Evolutionary conservation across 192 early-diverging fungal genomes (phyloP).

Genomic region (Lobulomyces angularis): DNA sequence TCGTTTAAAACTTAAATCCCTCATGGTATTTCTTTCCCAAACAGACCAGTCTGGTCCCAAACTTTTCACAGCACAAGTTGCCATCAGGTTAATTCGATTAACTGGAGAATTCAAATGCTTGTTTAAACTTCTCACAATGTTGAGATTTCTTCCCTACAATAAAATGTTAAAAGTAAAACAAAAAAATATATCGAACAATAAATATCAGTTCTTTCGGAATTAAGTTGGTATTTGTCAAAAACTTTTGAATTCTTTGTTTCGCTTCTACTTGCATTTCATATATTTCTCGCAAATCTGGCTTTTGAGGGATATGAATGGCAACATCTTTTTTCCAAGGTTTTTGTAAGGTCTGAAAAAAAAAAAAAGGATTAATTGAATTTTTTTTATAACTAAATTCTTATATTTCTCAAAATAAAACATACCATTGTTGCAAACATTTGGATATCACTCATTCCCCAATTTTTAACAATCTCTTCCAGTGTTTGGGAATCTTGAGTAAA

Average conservation of each 20-base stretch:
- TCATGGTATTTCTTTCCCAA: constrained; percentile 11
- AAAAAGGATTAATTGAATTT: too few species aligned
- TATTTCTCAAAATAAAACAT: too few species aligned
- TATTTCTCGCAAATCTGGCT: constrained; percentile 26
- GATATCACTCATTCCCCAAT: constrained; percentile 63
- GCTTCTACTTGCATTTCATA: constrained; percentile 63
- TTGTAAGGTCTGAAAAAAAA: constrained; percentile 51
- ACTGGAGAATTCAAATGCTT: constrained; percentile 73
- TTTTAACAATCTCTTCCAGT: constrained; percentile 47
- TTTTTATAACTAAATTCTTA: too few species aligned
- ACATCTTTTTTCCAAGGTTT: constrained; percentile 48
- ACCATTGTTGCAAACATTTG: constrained; percentile 59
- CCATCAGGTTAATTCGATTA: constrained; percentile 77
- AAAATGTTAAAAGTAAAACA: constrained; percentile 8
- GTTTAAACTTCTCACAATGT: constrained; percentile 46
- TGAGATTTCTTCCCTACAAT: not conserved
- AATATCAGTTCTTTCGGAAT: constrained; percentile 86
- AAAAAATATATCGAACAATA: constrained; percentile 56
- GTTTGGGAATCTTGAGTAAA: constrained; percentile 57
- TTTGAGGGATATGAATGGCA: constrained; percentile 26
- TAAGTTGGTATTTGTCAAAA: constrained; percentile 52
- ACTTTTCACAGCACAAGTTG: constrained; percentile 58
- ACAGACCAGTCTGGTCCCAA: constrained; percentile 23
- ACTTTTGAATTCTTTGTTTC: constrained; percentile 58
- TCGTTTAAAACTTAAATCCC: not conserved